Evolutionary conservation across 257 asterid genomes (phyloP), one percentile per base, ranked within the genome.

Genomic region (Petunia axillaris): DNA sequence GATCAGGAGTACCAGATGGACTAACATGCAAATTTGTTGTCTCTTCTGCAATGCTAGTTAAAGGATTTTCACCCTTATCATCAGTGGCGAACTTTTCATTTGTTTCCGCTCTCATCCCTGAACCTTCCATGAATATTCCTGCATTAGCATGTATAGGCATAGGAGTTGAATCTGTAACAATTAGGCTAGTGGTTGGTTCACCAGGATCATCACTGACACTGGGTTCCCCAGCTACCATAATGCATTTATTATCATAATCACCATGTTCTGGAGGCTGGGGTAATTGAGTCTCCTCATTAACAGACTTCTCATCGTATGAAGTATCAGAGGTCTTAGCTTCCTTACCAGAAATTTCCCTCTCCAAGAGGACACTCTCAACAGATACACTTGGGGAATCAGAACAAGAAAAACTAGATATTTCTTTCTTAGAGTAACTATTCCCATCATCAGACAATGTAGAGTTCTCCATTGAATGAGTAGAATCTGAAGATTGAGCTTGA

Each of bases 391-490:
- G 88, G 74, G 86, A 73, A 68, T 79, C 85, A 70, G 91, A 88
- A 77, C 66, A 64, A 16, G 85, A 88, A 81, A 81, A 82, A 82
- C 85, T 84, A 79, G 84, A 86, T 54, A 74, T 64, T 54, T 62
- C 85, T 78, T 84, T 86, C 80, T 81, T 88, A 35, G 81, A 81
- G 38, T 76, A 82, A 48, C 81, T 79, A 76, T 82, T 86, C 64
- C 85, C 88, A 1, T 86, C 89, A 65, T 92, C 88, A 9, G 97
- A 95, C 66, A 87, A 66, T 65, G 88, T 75, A 58, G 87, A 89
- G 83, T 85, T 90, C 60, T 88, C 92, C 44, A 85, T 84, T 82
- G 97, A 89, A 65, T 84, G 91, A 65, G 25, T 25, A 25, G 97
- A 91, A 85, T 90, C 96, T 74, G 89, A 85, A 75, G 89, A 88